phyloP scores from a whole-genome alignment of 345 rosid genomes.

The Populus tremula region DNA sequence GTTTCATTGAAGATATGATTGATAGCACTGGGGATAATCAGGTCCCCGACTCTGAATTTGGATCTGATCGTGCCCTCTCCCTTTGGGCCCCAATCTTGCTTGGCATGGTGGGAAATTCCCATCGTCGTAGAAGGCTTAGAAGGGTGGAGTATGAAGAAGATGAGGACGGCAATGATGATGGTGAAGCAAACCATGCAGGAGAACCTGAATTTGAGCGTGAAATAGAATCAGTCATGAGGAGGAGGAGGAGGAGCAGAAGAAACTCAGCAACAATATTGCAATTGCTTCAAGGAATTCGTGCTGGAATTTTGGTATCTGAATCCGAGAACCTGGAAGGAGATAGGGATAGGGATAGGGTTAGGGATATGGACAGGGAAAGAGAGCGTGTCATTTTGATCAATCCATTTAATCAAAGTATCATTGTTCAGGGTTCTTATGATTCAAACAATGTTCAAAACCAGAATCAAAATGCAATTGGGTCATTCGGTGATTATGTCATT shows the following conservation, averaged over 20 bases:
- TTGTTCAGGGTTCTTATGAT: conserved; percentile 53
- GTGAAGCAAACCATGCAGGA: conserved; percentile 39
- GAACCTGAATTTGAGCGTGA: conserved; percentile 61
- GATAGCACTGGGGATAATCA: conserved; percentile 24
- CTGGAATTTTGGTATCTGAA: conserved; percentile 59
- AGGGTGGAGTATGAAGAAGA: conserved; percentile 50
- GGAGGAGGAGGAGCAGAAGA: conserved; percentile 61
- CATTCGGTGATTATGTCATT: conserved; percentile 71
- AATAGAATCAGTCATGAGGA: conserved; percentile 53
- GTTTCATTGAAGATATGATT: conserved; percentile 53
- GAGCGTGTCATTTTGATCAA: conserved; percentile 52
- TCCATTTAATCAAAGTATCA: conserved; percentile 56
- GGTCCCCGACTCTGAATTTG: conserved; percentile 53
- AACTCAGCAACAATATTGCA: conserved; percentile 69
- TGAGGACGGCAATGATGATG: conserved; percentile 40
- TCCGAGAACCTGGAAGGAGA: conserved; percentile 47
- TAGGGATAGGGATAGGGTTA: conserved; percentile 36
- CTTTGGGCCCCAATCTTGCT: conserved; percentile 85
- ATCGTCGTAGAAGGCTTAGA: conserved; percentile 54
- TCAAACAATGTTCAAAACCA: conserved; percentile 37
- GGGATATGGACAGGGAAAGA: conserved; percentile 41
- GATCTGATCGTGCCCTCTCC: conserved; percentile 71
- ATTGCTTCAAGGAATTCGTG: conserved; percentile 74
- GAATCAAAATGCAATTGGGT: conserved; percentile 42
- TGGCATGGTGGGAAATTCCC: conserved; percentile 72